Percentiles rank a stretch among this genome's conserved stretches.
Evolutionary conservation across 164 flowering plant genomes (phyloP).

Genomic region (Taxillus chinensis): DNA sequence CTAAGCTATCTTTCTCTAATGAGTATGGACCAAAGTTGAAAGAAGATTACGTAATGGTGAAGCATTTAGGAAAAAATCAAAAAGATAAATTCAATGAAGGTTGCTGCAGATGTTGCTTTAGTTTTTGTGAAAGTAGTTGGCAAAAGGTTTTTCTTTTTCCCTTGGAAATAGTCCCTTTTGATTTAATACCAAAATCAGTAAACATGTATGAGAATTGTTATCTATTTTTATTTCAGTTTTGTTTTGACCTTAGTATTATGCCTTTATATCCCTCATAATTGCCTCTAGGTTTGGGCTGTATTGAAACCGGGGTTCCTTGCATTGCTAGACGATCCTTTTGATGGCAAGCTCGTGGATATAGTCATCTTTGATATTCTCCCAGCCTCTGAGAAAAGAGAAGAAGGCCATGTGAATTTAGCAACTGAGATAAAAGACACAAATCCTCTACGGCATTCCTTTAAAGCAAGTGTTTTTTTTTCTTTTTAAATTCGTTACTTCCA

Average conservation of each 20-base stretch:
- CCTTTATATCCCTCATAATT: neutral
- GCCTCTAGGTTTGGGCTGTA: constrained; percentile 4
- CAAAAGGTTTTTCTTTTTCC: neutral
- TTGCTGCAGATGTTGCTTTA: neutral
- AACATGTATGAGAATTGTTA: neutral
- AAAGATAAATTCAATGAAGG: neutral
- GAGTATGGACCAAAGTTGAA: constrained; percentile 7
- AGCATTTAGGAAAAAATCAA: constrained; percentile 1
- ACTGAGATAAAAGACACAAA: neutral
- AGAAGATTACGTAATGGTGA: constrained; percentile 7
- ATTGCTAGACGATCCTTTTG: constrained; percentile 3
- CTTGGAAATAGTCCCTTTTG: neutral
- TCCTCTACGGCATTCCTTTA: constrained; percentile 2
- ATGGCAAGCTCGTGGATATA: constrained; percentile 1
- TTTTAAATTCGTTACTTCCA: too few species aligned
- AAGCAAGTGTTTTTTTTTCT: neutral
- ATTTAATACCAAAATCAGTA: too few species aligned
- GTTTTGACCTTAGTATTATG: neutral
- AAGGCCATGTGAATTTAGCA: neutral
- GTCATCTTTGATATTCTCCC: neutral
- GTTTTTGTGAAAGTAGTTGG: constrained; percentile 1
- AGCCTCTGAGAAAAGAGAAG: neutral
- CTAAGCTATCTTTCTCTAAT: constrained; percentile 3
- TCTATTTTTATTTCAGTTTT: neutral
- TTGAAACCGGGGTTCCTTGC: constrained; percentile 6